Conservation (phyloP, 768 basidiomycete species). For the Podaxis sp. region DNA sequence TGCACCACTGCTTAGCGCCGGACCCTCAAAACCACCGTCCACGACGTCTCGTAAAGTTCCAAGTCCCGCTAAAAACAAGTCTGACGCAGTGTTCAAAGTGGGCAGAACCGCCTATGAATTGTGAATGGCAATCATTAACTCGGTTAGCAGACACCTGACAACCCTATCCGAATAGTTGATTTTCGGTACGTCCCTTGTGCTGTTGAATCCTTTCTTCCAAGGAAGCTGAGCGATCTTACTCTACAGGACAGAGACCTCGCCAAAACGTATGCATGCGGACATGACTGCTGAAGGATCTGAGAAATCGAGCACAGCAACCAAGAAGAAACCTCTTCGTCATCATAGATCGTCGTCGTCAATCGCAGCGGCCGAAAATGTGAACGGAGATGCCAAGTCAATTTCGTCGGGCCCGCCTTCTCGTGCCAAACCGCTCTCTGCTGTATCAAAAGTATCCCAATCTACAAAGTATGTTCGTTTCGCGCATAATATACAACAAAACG, state of each 20-base stretch:
- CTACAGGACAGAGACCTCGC: conserved; percentile 12
- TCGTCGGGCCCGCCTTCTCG: background rate
- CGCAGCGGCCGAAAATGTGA: background rate
- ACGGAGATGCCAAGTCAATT: background rate
- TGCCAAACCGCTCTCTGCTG: background rate
- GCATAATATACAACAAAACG: background rate
- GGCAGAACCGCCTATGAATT: background rate
- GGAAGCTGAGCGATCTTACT: background rate
- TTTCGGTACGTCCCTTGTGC: conserved; percentile 1
- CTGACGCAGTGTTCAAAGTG: conserved; percentile 11
- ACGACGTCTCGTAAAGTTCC: background rate
- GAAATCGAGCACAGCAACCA: background rate
- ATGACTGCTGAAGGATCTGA: background rate
- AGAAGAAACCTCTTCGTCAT: background rate
- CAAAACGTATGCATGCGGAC: background rate
- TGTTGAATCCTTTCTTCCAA: background rate
- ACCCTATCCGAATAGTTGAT: conserved; percentile 14
- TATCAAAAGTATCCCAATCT: conserved; percentile 1
- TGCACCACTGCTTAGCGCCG: background rate
- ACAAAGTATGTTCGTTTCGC: background rate
- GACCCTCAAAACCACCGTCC: conserved; percentile 3
- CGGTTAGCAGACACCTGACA: conserved; percentile 3
- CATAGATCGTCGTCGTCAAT: conserved; percentile 7
- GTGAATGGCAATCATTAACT: background rate
- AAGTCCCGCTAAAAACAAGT: background rate